Base-by-base conservation (phyloP, 352 stramenopile species). In the Phytophthora palmivora region DNA sequence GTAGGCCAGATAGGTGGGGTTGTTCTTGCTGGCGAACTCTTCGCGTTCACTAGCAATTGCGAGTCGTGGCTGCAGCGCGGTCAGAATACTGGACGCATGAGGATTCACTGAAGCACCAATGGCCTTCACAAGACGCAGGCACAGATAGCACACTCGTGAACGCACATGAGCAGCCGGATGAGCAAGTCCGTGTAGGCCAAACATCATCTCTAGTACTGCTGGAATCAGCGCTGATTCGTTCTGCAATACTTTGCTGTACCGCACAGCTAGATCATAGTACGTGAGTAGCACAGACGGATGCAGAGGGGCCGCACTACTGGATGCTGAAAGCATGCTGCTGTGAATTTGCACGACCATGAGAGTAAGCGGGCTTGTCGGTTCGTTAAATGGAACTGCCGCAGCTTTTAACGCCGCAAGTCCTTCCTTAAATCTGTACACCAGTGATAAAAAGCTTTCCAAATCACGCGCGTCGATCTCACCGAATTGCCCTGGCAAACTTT, bases 361-460 rank as follows among this genome's bases (percentile, higher is more conserved):
- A 2, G 84, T 77, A 30, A 95, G 73, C n/a, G 78, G 71, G 28
- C 84, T 88, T 36, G 80, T 80, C 4, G 79, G 72, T 18, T 88
- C 78, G 46, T 92, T 75, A 49, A 88, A 89, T 16, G 71, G 76
- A 45, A 65, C 24, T 15, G 83, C 85, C 33, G 78, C 78, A 14
- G 65, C 64, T 47, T 94, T 92, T 18, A 85, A 63, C 6, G 81
- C 67, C 1, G 84, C 70, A 24, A 94, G 64, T 3, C 88, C 88
- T 76, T 96, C 88, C 54, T 91, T 92, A 62, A 95, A 96, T 22
- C 78, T 75, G 39, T 95, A 83, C 39, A 96, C 76, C 7, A 96
- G 70, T 18, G 79, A 88, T 61, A 95, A 46, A 36, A 86, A 95
- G n/a, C 87, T 87, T 67, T 95, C 88, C 3, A 93, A 47, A 32